These are phyloP conservation scores for Mrakia hoshinonis DNA, from an alignment of 768 basidiomycete genomes.

Conservation along the genomic window DNA sequence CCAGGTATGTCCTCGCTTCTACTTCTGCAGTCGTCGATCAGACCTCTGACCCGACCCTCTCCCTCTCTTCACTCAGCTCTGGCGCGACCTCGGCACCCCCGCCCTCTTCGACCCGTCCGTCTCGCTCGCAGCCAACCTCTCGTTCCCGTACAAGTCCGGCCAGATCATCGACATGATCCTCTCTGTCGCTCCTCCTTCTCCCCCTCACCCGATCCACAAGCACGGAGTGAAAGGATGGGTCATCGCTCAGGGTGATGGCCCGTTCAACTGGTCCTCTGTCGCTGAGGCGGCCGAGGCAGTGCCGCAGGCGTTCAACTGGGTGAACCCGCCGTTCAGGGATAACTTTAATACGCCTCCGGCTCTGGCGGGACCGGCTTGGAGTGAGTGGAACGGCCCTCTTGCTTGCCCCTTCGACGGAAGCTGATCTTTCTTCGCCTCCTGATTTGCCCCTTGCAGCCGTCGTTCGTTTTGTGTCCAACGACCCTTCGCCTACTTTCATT, in stretches of 20 bases:
- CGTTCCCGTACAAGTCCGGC: neutral
- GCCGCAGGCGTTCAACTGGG: neutral
- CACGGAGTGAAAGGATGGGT: neutral
- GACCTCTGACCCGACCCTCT: neutral
- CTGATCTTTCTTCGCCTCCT: neutral
- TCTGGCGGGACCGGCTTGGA: neutral
- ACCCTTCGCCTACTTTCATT: neutral
- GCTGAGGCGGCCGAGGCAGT: neutral
- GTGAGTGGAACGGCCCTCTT: too few relatives aligned
- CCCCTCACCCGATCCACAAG: neutral
- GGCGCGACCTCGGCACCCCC: neutral
- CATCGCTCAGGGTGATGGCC: neutral
- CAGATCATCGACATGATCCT: neutral
- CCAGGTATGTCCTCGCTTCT: neutral
- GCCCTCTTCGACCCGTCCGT: neutral
- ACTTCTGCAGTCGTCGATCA: neutral
- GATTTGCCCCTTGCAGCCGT: neutral
- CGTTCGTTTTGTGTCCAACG: neutral
- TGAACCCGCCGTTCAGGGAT: neutral
- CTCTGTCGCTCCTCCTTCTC: neutral
- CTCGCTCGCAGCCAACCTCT: neutral
- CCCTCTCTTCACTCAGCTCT: neutral
- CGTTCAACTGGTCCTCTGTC: neutral
- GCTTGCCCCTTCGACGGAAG: neutral
- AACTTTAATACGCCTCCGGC: neutral